Percentiles rank a stretch among this genome's conserved stretches.
Evolutionary conservation across 1,139 yeast genomes (phyloP).

Genomic region (Debaryomycetaceae sp.): DNA sequence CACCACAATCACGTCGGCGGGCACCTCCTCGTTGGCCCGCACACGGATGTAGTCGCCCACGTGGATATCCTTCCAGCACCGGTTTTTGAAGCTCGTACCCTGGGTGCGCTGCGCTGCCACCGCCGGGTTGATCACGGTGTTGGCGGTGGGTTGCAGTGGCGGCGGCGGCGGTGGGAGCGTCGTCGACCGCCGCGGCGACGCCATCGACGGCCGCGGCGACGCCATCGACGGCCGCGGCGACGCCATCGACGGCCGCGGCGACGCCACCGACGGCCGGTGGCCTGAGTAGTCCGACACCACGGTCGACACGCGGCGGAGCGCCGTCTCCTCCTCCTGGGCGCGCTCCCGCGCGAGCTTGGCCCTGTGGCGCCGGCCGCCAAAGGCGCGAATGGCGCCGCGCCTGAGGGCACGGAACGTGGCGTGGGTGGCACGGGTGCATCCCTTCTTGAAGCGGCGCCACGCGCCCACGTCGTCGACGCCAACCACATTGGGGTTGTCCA

Average conservation of each 20-base stretch:
- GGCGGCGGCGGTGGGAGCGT: not conserved
- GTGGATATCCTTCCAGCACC: slow-evolving; percentile 80
- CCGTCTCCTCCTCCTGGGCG: slow-evolving; percentile 23
- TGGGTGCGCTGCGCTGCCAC: slow-evolving; percentile 13
- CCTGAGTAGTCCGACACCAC: slow-evolving; percentile 32
- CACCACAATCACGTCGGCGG: slow-evolving; percentile 80
- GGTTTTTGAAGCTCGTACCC: slow-evolving; percentile 52
- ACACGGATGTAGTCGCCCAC: slow-evolving; percentile 90
- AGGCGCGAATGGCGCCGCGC: slow-evolving; percentile 20
- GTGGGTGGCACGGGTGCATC: slow-evolving; percentile 23
- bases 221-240: not conserved
- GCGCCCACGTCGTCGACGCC: slow-evolving; percentile 45
- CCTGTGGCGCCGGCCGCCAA: slow-evolving; percentile 27
- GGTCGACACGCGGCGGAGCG: slow-evolving; percentile 37
- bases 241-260: not conserved
- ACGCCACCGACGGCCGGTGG: slow-evolving; percentile 12
- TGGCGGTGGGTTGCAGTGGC: slow-evolving; percentile 14
- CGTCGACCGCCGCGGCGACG: slow-evolving; percentile 1
- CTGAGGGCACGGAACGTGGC: slow-evolving; percentile 18
- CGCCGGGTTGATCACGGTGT: slow-evolving; percentile 33
- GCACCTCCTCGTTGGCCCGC: slow-evolving; percentile 84
- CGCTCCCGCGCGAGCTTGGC: slow-evolving; percentile 24
- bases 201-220: slow-evolving; percentile 10
- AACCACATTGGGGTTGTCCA: slow-evolving; percentile 73
- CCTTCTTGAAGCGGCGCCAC: slow-evolving; percentile 65